Evolutionary conservation across 805 yeast genomes (phyloP).

Genomic region (Monosporozyma unispora): DNA sequence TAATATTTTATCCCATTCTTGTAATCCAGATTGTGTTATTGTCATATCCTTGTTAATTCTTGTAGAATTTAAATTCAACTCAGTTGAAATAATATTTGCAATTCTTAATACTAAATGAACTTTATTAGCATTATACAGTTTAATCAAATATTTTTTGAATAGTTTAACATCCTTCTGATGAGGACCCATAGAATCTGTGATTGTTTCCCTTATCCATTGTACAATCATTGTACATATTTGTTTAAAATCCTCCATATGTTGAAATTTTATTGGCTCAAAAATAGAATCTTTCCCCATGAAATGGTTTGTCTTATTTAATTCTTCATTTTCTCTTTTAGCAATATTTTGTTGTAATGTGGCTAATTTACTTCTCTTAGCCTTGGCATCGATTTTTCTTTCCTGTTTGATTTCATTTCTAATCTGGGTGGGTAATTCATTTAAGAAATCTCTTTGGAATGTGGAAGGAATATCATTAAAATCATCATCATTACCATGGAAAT

Average conservation of each 20-base stretch:
- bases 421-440: slow-evolving; percentile 55
- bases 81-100: slow-evolving; percentile 16
- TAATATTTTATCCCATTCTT: slow-evolving; percentile 28
- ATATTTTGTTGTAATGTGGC: slow-evolving; percentile 11
- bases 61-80: slow-evolving; percentile 12
- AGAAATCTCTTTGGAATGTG: slow-evolving; percentile 47
- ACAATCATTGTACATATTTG: slow-evolving; percentile 29
- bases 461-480: slow-evolving; percentile 1
- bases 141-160: slow-evolving; percentile 30
- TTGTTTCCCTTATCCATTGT: slow-evolving; percentile 33
- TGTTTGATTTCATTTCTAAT: slow-evolving; percentile 51
- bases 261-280: slow-evolving; percentile 29
- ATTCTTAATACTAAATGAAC: slow-evolving; percentile 20
- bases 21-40: slow-evolving; percentile 6
- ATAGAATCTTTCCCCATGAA: slow-evolving; percentile 16
- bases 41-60: neutral
- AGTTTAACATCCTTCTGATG: slow-evolving; percentile 32
- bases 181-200: slow-evolving; percentile 28
- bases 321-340: slow-evolving; percentile 9
- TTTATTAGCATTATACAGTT: slow-evolving; percentile 23
- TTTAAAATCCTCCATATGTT: slow-evolving; percentile 26
- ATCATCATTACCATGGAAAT: neutral
- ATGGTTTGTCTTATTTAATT: slow-evolving; percentile 11
- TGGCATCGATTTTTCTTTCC: slow-evolving; percentile 35
- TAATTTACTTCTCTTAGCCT: slow-evolving; percentile 16